Percentiles rank a stretch among this genome's conserved stretches.
Evolutionary conservation across 225 moss, liverwort and hornwort species (phyloP).

Genomic region (Pleurozium schreberi): DNA sequence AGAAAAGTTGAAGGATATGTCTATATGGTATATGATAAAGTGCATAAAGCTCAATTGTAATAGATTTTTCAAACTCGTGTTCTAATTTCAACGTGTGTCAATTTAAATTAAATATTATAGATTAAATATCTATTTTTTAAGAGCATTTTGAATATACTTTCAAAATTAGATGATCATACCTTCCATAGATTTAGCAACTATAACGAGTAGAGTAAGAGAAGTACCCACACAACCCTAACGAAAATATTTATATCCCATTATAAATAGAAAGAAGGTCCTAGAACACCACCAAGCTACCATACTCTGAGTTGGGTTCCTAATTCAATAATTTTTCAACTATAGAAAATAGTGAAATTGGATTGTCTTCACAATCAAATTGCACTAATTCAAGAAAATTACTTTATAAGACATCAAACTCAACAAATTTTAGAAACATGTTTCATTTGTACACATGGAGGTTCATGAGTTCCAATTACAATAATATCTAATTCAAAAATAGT

Average conservation of each 20-base stretch:
- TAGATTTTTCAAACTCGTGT: not conserved
- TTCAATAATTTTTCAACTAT: not conserved
- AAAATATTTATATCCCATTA: not conserved
- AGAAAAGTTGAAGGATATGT: not conserved
- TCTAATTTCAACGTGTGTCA: not conserved
- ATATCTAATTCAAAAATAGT: too few relatives aligned
- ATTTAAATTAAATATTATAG: not conserved
- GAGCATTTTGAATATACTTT: not conserved
- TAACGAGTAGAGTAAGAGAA: not conserved
- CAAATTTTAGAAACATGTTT: too few relatives aligned
- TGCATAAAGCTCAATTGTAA: not conserved
- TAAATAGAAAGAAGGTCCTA: not conserved
- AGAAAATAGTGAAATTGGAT: too few relatives aligned
- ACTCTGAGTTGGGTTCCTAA: rapidly evolving
- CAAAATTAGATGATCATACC: rapidly evolving
- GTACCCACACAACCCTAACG: too few relatives aligned
- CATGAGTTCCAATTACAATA: too few relatives aligned
- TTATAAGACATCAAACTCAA: too few relatives aligned
- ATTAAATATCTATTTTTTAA: not conserved
- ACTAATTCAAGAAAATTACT: too few relatives aligned
- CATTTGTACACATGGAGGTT: too few relatives aligned
- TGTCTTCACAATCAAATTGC: too few relatives aligned
- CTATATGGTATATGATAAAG: not conserved
- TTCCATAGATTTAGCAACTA: not conserved
- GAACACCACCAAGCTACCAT: not conserved